A percentile compares a stretch with the other conserved stretches of the same genome.
These are phyloP conservation scores for Rhizopogon rudus DNA, from an alignment of 768 basidiomycete genomes.

Conservation along the genomic window DNA sequence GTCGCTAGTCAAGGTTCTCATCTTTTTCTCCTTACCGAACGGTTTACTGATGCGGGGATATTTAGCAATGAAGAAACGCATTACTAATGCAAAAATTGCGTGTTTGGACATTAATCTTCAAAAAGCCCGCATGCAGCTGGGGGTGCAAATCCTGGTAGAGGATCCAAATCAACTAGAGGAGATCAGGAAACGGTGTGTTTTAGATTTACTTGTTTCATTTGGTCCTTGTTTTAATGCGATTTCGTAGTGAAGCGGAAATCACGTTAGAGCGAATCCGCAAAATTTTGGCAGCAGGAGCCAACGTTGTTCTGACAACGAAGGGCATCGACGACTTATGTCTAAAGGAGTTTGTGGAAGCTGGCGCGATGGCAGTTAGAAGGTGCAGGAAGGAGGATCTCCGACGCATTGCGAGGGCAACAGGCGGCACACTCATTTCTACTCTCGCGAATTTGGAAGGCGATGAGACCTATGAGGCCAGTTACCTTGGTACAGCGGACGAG, in stretches of 20 bases:
- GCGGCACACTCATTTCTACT: constrained; percentile 88
- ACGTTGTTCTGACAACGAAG: constrained; percentile 95
- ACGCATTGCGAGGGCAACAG: constrained; percentile 95
- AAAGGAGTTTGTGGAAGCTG: constrained; percentile 98
- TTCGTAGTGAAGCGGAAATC: constrained; percentile 84
- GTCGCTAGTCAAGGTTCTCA: constrained; percentile 93
- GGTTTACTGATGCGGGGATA: constrained; percentile 1
- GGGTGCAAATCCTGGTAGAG: constrained; percentile 95
- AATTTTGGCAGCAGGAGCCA: constrained; percentile 92
- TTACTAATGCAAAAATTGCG: constrained; percentile 92
- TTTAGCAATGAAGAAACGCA: constrained; percentile 94
- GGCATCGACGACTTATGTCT: constrained; percentile 97
- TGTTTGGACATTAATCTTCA: constrained; percentile 98
- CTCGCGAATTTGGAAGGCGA: constrained; percentile 97
- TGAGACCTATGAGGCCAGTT: constrained; percentile 91
- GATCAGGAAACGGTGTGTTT: constrained; percentile 80
- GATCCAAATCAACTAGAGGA: constrained; percentile 96
- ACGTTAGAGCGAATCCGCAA: constrained; percentile 94
- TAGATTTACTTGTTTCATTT: neutral
- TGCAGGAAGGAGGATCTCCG: constrained; percentile 98
- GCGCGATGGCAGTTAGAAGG: constrained; percentile 96
- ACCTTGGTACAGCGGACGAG: constrained; percentile 91
- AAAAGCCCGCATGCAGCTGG: constrained; percentile 95
- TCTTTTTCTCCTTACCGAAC: neutral
- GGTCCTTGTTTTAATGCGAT: neutral